A percentile compares a stretch with the other conserved stretches of the same genome.
phyloP scores from a whole-genome alignment of 2,329 filamentous ascomycete genomes.

The Ambrosiella beaveri region DNA sequence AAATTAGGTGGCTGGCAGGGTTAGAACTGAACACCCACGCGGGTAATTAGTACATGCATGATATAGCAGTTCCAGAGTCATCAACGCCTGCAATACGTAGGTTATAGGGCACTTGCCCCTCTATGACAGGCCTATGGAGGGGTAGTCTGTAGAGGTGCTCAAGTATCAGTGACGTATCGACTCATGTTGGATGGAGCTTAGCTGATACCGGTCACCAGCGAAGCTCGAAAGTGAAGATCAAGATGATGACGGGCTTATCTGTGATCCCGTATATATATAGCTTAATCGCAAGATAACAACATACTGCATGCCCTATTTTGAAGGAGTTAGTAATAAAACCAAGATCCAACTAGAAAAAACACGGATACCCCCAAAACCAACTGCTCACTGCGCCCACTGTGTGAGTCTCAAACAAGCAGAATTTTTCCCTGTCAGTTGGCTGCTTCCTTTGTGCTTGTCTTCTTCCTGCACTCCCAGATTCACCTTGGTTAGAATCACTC shows the following conservation, averaged over 20 bases:
- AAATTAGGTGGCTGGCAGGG: constrained; percentile 1
- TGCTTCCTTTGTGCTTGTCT: background rate
- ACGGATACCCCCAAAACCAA: background rate
- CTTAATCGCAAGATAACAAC: background rate
- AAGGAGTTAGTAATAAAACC: background rate
- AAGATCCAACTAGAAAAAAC: too few relatives aligned
- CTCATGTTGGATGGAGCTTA: background rate
- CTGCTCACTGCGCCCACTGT: background rate
- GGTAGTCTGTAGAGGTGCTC: background rate
- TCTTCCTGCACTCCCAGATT: background rate
- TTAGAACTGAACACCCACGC: background rate
- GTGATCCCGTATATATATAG: background rate
- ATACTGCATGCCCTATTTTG: background rate
- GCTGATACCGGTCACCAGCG: too few relatives aligned
- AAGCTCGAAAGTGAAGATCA: too few relatives aligned
- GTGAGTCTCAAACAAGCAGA: background rate
- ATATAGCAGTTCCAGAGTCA: background rate
- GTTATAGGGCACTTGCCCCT: constrained; percentile 7
- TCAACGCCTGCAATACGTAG: background rate
- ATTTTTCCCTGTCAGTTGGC: constrained; percentile 1
- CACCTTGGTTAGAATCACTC: background rate
- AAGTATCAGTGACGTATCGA: constrained; percentile 9
- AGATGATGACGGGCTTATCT: background rate
- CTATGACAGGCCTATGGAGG: background rate
- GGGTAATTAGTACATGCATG: constrained; percentile 10